Base-by-base conservation (phyloP, 164 flowering plant species). In the Sextonia rubra region DNA sequence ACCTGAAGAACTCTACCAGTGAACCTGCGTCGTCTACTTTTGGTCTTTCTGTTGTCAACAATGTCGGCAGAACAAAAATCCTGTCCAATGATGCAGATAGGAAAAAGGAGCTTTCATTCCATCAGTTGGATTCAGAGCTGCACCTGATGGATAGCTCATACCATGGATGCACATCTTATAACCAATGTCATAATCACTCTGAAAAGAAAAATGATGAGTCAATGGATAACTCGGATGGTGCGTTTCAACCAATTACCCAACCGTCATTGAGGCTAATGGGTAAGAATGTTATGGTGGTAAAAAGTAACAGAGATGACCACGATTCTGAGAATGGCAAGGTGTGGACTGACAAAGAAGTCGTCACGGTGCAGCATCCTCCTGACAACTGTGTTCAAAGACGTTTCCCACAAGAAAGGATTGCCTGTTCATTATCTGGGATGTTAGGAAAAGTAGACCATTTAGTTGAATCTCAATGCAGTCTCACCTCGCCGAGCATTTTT, bases 251-350 rank as follows among this genome's bases (percentile, higher is more conserved):
- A 64, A 17, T 69, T 47, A 56, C 68, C 23, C 86, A 76, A 64
- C 81, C 87, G 69, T 87, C 91, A 17, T 73, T 91, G 87, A 82
- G 91, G 75, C 72, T 91, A 77, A 89, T 89, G 96, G 96, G 96
- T 23, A 83, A 87, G 77, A 84, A 89, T 85, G 90, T 91, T 70
- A 67, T 84, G 25, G 75, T 91, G 66, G 84, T 89, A 62, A 74
- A 80, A 77, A 73, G 76, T 76, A 79, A 69, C 64, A 71, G 66
- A 70, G 79, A 74, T n/a, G 74, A 60, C 18, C 72, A 69, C 48
- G 78, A 71, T 69, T 71, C 25, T 52, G 88, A 75, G 64, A 84
- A 80, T 71, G 83, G 81, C 60, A 80, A 75, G 49, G 73, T 82
- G 67, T 84, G 88, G 85, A 84, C 78, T 60, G 88, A 82, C 64